Percentiles rank a stretch among this genome's conserved stretches.
phyloP scores from a whole-genome alignment of 306 rosid species.

The Geum urbanum region DNA sequence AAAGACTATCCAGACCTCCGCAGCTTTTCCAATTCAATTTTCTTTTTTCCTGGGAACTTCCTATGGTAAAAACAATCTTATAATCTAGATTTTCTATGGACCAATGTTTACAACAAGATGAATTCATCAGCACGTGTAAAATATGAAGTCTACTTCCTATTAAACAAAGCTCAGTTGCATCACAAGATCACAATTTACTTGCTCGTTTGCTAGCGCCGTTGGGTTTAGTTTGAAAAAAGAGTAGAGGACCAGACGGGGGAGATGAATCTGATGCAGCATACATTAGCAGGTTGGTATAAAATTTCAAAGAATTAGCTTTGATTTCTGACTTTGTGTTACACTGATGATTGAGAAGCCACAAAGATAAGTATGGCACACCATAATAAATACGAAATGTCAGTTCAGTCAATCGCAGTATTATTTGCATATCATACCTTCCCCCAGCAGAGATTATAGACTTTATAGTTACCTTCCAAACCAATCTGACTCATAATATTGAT shows the following conservation, averaged over 20 bases:
- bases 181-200: neutral
- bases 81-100: neutral
- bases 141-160: neutral
- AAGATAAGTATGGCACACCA: neutral
- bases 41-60: neutral
- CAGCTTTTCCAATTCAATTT: neutral
- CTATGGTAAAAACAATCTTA: neutral
- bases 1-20: neutral
- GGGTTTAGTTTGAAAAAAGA: slow-evolving; percentile 1
- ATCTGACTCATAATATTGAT: neutral
- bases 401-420: neutral
- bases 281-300: no score
- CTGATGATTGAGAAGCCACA: neutral
- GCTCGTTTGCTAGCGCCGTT: neutral
- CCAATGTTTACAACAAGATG: neutral
- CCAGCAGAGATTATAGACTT: slow-evolving; percentile 2
- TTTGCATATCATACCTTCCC: neutral
- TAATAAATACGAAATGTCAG: neutral
- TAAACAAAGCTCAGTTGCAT: neutral
- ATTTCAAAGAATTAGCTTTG: no score
- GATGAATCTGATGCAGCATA: no score
- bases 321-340: neutral
- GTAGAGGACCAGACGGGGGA: no score
- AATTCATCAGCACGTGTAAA: slow-evolving; percentile 11
- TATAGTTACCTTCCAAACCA: neutral